phyloP scores from a whole-genome alignment of 1,139 yeast species.

The Yamadazyma triangularis region DNA sequence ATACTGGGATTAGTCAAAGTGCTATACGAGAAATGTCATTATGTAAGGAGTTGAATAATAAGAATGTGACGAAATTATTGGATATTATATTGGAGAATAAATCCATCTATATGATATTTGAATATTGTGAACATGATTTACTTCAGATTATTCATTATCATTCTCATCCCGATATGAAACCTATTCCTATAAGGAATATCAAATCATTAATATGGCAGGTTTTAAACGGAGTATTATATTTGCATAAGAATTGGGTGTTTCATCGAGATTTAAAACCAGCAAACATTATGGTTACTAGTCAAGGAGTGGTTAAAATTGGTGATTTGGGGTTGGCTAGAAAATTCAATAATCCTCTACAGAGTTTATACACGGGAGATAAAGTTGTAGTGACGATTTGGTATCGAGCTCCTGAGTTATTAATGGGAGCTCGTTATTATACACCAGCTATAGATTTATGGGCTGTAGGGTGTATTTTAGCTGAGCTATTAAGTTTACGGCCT shows the following conservation, averaged over 20 bases:
- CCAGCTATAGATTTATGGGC: conserved; percentile 98
- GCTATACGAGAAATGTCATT: conserved; percentile 96
- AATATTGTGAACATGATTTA: conserved; percentile 92
- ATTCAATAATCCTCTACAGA: conserved; percentile 84
- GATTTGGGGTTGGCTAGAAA: conserved; percentile 93
- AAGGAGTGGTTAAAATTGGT: conserved; percentile 91
- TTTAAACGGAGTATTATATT: conserved; percentile 80
- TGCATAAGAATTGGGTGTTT: conserved; percentile 93
- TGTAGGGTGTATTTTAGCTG: conserved; percentile 94
- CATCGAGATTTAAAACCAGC: conserved; percentile 98
- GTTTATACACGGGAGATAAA: conserved; percentile 89
- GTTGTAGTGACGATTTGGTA: conserved; percentile 99
- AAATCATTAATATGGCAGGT: conserved; percentile 91
- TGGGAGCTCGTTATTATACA: conserved; percentile 91
- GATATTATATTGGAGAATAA: conserved; percentile 89
- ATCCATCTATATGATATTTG: conserved; percentile 91
- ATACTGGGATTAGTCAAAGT: conserved; percentile 93
- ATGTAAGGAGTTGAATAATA: conserved; percentile 80
- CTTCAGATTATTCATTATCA: conserved; percentile 91
- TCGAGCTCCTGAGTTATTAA: conserved; percentile 86
- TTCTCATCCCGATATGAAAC: conserved; percentile 79
- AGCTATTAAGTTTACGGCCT: conserved; percentile 81
- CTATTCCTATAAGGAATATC: conserved; percentile 71
- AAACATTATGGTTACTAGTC: conserved; percentile 88
- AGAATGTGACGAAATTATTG: conserved; percentile 71